Percentiles rank a stretch among this genome's conserved stretches.
Conservation (phyloP, 305 asterid species). For the Solanum hybrid region DNA sequence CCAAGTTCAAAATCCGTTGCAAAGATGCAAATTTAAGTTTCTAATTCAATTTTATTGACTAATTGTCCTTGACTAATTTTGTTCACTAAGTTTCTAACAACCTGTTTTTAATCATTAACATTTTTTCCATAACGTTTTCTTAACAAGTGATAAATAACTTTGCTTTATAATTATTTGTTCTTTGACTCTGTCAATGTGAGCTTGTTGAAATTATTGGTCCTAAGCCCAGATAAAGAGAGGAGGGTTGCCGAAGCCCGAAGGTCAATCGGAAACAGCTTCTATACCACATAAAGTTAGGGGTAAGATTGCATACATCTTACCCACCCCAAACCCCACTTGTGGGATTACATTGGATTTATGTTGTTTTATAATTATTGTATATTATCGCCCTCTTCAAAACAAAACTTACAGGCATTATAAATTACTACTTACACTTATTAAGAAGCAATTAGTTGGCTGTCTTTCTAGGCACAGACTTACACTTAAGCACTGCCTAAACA, state of each 20-base stretch:
- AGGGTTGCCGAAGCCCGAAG: neutral
- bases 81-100: neutral
- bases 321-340: neutral
- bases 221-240: neutral
- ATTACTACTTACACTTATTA: neutral
- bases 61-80: neutral
- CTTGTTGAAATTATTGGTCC: neutral
- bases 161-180: neutral
- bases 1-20: neutral
- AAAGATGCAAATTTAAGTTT: neutral
- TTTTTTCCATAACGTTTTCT: neutral
- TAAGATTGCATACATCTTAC: neutral
- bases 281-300: neutral
- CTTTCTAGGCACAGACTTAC: neutral
- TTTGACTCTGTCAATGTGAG: neutral
- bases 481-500: neutral
- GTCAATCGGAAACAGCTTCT: neutral
- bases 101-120: neutral
- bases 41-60: neutral
- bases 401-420: neutral
- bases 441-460: neutral
- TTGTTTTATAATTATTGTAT: neutral
- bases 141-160: neutral
- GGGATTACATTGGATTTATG: neutral
- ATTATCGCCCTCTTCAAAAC: neutral